These are phyloP conservation scores for Nicotiana obtusifolia DNA, from an alignment of 257 asterid species.

Conservation along the genomic window DNA sequence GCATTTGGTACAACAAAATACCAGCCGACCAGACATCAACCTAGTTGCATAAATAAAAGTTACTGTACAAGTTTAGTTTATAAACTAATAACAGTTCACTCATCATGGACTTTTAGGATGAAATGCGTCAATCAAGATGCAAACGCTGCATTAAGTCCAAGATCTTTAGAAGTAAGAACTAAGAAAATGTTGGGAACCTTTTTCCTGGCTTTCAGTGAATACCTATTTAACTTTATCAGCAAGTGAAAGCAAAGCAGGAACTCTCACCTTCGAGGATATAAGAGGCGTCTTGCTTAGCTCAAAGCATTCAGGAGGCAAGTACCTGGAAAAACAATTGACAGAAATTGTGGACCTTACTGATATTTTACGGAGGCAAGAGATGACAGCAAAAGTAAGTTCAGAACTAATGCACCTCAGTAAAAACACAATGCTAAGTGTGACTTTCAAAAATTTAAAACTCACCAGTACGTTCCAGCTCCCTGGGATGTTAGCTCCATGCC, in stretches of 20 bases:
- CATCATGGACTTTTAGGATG: neutral
- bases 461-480: constrained; percentile 99
- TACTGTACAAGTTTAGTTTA: neutral
- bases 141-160: neutral
- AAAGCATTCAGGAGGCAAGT: constrained; percentile 98
- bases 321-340: constrained; percentile 43
- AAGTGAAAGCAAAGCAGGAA: constrained; percentile 4
- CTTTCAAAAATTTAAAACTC: constrained; percentile 21
- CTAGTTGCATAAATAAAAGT: constrained; percentile 32
- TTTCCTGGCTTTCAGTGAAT: neutral
- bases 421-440: neutral
- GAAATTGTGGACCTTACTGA: neutral
- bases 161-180: neutral
- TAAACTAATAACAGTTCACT: neutral
- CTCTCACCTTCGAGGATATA: constrained; percentile 87
- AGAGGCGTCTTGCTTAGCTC: constrained; percentile 92
- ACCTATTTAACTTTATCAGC: neutral
- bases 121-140: constrained; percentile 6
- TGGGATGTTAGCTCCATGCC: constrained; percentile 99
- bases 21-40: constrained; percentile 99
- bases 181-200: neutral
- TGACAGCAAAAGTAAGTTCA: constrained; percentile 1
- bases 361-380: neutral
- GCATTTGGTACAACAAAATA: constrained; percentile 86
- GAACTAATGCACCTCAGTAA: constrained; percentile 1